Conservation (phyloP, 768 basidiomycete genomes). For the Calocybe gangraenosa region DNA sequence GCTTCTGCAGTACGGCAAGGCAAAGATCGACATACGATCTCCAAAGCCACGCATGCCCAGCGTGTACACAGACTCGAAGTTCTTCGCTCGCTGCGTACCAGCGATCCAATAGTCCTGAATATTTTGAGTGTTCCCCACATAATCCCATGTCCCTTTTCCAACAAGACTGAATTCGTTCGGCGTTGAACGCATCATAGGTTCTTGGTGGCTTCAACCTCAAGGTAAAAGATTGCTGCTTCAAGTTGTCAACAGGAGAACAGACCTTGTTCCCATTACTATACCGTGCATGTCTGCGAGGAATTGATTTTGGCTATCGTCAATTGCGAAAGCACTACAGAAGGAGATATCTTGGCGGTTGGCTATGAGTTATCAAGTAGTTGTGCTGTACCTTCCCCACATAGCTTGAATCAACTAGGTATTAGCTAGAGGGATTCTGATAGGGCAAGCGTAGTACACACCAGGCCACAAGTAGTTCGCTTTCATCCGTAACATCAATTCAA, state of each 20-base stretch:
- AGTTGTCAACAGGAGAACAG: slow-evolving; percentile 3
- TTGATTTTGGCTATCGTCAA: slow-evolving; percentile 61
- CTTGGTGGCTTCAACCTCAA: slow-evolving; percentile 46
- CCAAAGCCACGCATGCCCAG: slow-evolving; percentile 68
- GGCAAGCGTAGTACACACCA: slow-evolving; percentile 30
- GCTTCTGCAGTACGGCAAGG: background rate
- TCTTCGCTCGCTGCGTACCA: slow-evolving; percentile 53
- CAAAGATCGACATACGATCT: slow-evolving; percentile 32
- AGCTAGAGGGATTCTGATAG: background rate
- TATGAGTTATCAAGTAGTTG: background rate
- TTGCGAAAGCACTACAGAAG: slow-evolving; percentile 40
- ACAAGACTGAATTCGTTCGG: slow-evolving; percentile 62
- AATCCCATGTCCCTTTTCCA: slow-evolving; percentile 61
- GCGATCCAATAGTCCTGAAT: slow-evolving; percentile 62
- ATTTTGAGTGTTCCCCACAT: slow-evolving; percentile 45
- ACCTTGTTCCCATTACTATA: slow-evolving; percentile 70
- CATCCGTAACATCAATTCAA: slow-evolving; percentile 61
- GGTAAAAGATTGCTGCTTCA: background rate
- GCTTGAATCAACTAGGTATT: slow-evolving; percentile 20
- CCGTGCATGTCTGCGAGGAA: slow-evolving; percentile 60
- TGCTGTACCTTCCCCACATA: slow-evolving; percentile 36
- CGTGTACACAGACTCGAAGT: slow-evolving; percentile 61
- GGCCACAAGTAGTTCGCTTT: slow-evolving; percentile 76
- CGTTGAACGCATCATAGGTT: slow-evolving; percentile 71
- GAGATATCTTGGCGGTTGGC: background rate